Evolutionary conservation across 1,284 basidiomycete genomes (phyloP).

Genomic region (Moesziomyces sp.): DNA sequence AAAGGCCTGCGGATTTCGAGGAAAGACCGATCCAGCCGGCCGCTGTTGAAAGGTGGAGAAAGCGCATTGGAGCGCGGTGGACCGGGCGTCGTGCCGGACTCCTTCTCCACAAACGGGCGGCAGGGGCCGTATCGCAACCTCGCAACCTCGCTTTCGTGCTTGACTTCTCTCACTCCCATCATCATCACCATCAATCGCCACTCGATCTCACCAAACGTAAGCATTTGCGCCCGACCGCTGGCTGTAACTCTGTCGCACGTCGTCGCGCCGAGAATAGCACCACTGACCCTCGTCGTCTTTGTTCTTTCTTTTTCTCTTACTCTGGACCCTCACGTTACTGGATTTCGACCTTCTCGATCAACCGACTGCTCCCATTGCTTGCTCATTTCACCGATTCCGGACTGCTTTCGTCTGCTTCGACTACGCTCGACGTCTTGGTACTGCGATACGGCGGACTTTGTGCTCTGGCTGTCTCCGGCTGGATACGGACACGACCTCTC

Average conservation of each 20-base stretch:
- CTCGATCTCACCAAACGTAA: too few relatives aligned
- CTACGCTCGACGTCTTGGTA: too few relatives aligned
- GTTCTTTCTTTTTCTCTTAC: background rate
- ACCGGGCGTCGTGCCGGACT: background rate
- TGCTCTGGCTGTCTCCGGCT: too few relatives aligned
- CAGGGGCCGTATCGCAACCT: background rate
- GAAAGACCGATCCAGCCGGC: constrained; percentile 29
- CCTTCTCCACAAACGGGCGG: constrained; percentile 33
- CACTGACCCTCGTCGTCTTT: background rate
- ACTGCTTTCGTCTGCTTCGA: too few relatives aligned
- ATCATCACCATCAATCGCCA: background rate
- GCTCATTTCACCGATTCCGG: too few relatives aligned
- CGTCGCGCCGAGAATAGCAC: background rate
- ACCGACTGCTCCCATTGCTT: background rate
- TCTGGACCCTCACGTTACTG: too few relatives aligned
- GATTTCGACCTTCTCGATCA: background rate
- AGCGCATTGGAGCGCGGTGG: background rate
- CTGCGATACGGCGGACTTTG: too few relatives aligned
- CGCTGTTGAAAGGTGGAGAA: constrained; percentile 23
- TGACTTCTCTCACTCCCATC: background rate
- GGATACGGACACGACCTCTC: too few relatives aligned
- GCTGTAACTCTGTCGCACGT: background rate
- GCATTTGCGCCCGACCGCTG: too few relatives aligned
- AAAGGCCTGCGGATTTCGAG: constrained; percentile 23
- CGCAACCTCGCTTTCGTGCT: background rate